These are phyloP conservation scores for Apophysomyces sp. DNA, from an alignment of 371 early-diverging fungal species.

Conservation along the genomic window DNA sequence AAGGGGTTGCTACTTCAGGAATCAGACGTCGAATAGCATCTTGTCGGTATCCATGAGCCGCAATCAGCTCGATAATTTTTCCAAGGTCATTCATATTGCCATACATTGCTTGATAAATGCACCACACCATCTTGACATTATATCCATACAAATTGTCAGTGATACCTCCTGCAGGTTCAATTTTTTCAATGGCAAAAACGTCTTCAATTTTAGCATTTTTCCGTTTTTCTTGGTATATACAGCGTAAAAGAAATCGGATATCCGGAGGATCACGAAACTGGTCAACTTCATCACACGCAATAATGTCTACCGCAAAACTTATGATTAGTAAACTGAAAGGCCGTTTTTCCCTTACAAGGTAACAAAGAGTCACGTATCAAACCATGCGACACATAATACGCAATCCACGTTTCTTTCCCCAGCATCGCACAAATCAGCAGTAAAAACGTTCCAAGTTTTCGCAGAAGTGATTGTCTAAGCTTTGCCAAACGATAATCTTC, in stretches of 20 bases:
- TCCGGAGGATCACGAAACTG: slow-evolving; percentile 12
- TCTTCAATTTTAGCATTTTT: slow-evolving; percentile 8
- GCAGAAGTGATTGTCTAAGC: slow-evolving; percentile 21
- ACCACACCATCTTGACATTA: slow-evolving; percentile 14
- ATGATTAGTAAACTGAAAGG: background rate
- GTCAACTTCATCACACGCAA: background rate
- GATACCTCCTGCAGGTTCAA: background rate
- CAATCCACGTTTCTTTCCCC: slow-evolving; percentile 41
- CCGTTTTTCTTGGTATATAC: background rate
- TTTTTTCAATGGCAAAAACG: slow-evolving; percentile 8
- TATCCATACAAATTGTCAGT: slow-evolving; percentile 2
- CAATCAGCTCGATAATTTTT: slow-evolving; percentile 23
- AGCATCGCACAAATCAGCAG: slow-evolving; percentile 41
- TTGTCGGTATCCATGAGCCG: slow-evolving; percentile 19
- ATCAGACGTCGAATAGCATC: slow-evolving; percentile 47
- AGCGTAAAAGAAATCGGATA: slow-evolving; percentile 15
- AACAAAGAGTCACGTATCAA: background rate
- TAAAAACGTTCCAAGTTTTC: slow-evolving; percentile 44
- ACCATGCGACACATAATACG: slow-evolving; percentile 41
- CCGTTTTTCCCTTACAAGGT: background rate
- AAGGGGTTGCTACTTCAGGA: slow-evolving; percentile 41
- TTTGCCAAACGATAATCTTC: slow-evolving; percentile 62
- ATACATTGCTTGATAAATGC: slow-evolving; percentile 8
- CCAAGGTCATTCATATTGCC: background rate
- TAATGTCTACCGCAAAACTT: background rate